Evolutionary conservation across 2,329 filamentous ascomycete species (phyloP).

Genomic region (Colletotrichum australisinense): DNA sequence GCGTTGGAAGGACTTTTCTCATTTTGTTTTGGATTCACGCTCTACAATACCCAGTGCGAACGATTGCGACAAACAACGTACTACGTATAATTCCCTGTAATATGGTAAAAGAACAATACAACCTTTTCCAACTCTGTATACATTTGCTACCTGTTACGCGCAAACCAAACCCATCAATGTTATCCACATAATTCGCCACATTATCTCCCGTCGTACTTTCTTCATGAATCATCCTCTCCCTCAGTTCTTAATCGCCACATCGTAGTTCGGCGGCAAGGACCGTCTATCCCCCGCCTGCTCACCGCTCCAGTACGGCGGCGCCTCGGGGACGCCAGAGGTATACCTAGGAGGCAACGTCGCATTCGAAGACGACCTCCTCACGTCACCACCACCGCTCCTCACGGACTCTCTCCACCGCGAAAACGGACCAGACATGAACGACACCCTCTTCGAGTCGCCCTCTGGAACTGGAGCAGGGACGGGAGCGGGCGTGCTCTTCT

Average conservation of each 20-base stretch:
- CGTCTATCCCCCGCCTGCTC: not conserved
- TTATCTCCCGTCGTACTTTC: too few species aligned
- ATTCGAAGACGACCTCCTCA: constrained; percentile 10
- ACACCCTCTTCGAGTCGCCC: not conserved
- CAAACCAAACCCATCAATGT: not conserved
- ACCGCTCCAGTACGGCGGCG: too few species aligned
- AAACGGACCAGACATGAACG: constrained; percentile 18
- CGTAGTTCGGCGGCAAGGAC: constrained; percentile 22
- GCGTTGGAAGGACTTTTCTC: not conserved
- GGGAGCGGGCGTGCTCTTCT: not conserved
- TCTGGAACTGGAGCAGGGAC: not conserved
- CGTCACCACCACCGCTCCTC: not conserved
- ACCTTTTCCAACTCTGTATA: not conserved
- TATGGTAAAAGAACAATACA: not conserved
- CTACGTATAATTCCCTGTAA: not conserved
- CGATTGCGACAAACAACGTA: not conserved
- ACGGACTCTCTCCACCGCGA: constrained; percentile 5
- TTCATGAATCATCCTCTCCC: not conserved
- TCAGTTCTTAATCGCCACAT: constrained; percentile 9
- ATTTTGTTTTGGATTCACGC: not conserved
- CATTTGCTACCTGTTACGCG: not conserved
- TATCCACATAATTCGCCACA: not conserved
- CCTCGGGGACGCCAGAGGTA: constrained; percentile 5
- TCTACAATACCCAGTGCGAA: not conserved
- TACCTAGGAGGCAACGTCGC: constrained; percentile 15